These are phyloP conservation scores for Paramecium tetraurelia DNA, from an alignment of 73 alveolate genomes.

Conservation along the genomic window DNA sequence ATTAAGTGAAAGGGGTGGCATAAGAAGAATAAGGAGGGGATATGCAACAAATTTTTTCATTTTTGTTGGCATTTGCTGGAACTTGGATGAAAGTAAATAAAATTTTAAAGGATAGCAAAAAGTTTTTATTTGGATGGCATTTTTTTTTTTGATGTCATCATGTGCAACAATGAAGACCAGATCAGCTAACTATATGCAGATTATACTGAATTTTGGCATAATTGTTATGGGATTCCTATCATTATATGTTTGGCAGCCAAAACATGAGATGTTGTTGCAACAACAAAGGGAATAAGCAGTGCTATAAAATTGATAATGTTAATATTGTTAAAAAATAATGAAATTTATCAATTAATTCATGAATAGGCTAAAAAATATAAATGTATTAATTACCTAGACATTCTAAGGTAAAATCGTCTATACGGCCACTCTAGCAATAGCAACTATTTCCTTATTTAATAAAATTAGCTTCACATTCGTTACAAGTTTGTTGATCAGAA, in stretches of 20 bases:
- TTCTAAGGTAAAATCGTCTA: background rate
- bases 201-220: background rate
- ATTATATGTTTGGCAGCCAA: conserved; percentile 1
- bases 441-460: conserved; percentile 7
- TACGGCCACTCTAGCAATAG: background rate
- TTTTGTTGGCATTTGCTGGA: conserved; percentile 39
- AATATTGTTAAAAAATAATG: background rate
- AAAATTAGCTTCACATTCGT: background rate
- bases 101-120: background rate
- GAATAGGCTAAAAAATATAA: background rate
- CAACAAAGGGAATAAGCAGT: background rate
- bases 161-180: conserved; percentile 50
- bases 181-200: conserved; percentile 31
- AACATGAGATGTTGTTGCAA: background rate
- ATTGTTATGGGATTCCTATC: conserved; percentile 29
- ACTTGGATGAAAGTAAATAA: background rate
- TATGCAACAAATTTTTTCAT: background rate
- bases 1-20: background rate
- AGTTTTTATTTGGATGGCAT: background rate
- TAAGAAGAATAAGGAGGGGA: conserved; percentile 32
- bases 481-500: background rate
- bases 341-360: background rate
- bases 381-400: background rate
- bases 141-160: background rate
- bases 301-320: background rate